These are phyloP conservation scores for Aspergillus ostianus DNA, from an alignment of 495 filamentous ascomycete genomes.

Conservation along the genomic window DNA sequence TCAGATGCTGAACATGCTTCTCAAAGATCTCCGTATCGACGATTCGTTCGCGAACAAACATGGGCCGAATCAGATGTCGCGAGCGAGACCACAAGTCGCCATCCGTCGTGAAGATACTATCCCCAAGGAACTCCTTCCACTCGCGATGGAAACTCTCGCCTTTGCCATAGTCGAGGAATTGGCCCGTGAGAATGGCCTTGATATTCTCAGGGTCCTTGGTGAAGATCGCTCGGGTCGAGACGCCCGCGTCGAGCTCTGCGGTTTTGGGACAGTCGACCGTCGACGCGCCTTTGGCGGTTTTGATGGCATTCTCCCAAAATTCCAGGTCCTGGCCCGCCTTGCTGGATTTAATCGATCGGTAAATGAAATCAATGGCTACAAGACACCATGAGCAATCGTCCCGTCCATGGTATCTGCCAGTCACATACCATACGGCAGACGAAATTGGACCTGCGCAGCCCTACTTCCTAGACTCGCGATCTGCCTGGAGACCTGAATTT, in stretches of 20 bases:
- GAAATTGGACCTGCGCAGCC: conserved; percentile 32
- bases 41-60: conserved; percentile 80
- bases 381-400: conserved; percentile 7
- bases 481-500: conserved; percentile 30
- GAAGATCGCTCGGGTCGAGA: conserved; percentile 56
- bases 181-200: conserved; percentile 79
- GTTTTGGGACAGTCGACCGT: conserved; percentile 46
- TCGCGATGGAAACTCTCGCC: conserved; percentile 65
- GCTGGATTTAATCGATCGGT: conserved; percentile 47
- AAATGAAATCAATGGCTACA: conserved; percentile 62
- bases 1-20: conserved; percentile 66
- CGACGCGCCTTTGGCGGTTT: conserved; percentile 28
- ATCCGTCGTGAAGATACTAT: conserved; percentile 79
- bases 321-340: conserved; percentile 53
- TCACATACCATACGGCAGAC: conserved; percentile 37
- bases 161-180: conserved; percentile 68
- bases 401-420: not conserved
- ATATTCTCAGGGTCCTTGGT: conserved; percentile 65
- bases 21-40: conserved; percentile 80
- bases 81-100: conserved; percentile 70
- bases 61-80: conserved; percentile 75
- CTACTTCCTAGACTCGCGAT: conserved; percentile 37
- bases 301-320: conserved; percentile 57
- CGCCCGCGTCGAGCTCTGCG: conserved; percentile 54
- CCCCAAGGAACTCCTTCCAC: conserved; percentile 72